phyloP scores from a whole-genome alignment of 2,329 filamentous ascomycete genomes.

The Aaosphaeria pasadenensis region DNA sequence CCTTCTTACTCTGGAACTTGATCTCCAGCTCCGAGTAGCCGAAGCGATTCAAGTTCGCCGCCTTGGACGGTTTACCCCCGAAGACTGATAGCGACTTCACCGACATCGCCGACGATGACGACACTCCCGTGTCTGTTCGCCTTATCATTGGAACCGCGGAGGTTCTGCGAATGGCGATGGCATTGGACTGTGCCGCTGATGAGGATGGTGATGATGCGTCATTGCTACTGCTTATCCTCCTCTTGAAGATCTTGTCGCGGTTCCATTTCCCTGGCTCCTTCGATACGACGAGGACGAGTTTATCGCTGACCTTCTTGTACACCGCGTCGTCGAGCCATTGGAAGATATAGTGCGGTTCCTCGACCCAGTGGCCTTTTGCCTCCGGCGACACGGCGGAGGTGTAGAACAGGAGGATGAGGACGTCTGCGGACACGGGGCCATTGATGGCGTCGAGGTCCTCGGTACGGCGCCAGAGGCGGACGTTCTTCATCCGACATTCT shows the following conservation, averaged over 20 bases:
- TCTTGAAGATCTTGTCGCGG: slow-evolving; percentile 21
- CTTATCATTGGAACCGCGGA: background rate
- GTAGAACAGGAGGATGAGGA: slow-evolving; percentile 27
- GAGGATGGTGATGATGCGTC: background rate
- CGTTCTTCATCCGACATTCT: slow-evolving; percentile 27
- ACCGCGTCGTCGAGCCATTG: slow-evolving; percentile 22
- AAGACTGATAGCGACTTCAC: slow-evolving; percentile 9
- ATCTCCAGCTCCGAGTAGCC: slow-evolving; percentile 26
- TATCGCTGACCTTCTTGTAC: slow-evolving; percentile 19
- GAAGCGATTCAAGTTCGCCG: slow-evolving; percentile 20
- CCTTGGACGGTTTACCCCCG: slow-evolving; percentile 1
- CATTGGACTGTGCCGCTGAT: background rate
- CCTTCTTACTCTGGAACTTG: slow-evolving; percentile 22
- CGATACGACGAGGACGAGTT: slow-evolving; percentile 22
- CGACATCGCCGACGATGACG: slow-evolving; percentile 9
- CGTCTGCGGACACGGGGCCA: slow-evolving; percentile 13
- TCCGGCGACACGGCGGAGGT: slow-evolving; percentile 20
- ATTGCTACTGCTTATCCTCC: slow-evolving; percentile 8
- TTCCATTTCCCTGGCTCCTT: slow-evolving; percentile 25
- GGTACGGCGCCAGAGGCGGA: slow-evolving; percentile 23
- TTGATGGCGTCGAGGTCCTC: slow-evolving; percentile 15
- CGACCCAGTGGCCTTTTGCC: slow-evolving; percentile 30
- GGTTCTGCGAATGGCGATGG: background rate
- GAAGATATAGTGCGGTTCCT: slow-evolving; percentile 31
- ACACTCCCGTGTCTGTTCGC: slow-evolving; percentile 6